Base-by-base conservation (phyloP, 345 rosid genomes). In the Syzygium oleosum region DNA sequence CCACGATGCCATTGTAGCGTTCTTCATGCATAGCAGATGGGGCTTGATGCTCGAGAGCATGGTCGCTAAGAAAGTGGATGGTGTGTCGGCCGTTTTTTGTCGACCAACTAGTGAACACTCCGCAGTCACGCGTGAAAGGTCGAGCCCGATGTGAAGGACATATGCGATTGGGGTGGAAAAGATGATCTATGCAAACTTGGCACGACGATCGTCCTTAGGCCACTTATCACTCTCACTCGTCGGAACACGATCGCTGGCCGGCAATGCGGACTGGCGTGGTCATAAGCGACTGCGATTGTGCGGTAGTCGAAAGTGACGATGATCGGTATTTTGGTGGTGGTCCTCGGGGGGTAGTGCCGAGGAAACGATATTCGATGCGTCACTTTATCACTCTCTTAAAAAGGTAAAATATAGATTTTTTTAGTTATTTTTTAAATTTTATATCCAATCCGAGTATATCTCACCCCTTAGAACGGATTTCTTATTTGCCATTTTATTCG, bases 271-370 rank as follows among this genome's bases (percentile, higher is more conserved):
- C 63, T n/a, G 11, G 25, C n/a, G 63, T 23, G 63, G 61, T 56
- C 12, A 1, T 6, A 56, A 27, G 61, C 4, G 61, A 56, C 5
- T 0, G 63, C 13, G 11, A 56, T 56, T 25, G 0, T 56, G 6
- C 14, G 2, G 5, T 56, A 13, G n/a, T 56, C 13, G 13, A 13
- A 9, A 56, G 61, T 56, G n/a, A 56, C 0, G 5, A 56, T 56
- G 61, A 56, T 22, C 2, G 1, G 63, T 56, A 56, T 56, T 56
- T 56, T 56, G n/a, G 63, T 23, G 63, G 63, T 23, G 3, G n/a
- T 56, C 61, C 2, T 56, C 0, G 12, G 61, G 0, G 2, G 0
- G 13, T 2, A 23, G 0, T 23, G 61, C n/a, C 0, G 0, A 43
- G 0, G 46, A 43, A 43, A 43, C 46, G 46, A 43, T 43, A 43